Percentiles rank a stretch among this genome's conserved stretches.
These are phyloP conservation scores for Tetrastigma voinierianum DNA, from an alignment of 164 flowering plant species.

Conservation along the genomic window DNA sequence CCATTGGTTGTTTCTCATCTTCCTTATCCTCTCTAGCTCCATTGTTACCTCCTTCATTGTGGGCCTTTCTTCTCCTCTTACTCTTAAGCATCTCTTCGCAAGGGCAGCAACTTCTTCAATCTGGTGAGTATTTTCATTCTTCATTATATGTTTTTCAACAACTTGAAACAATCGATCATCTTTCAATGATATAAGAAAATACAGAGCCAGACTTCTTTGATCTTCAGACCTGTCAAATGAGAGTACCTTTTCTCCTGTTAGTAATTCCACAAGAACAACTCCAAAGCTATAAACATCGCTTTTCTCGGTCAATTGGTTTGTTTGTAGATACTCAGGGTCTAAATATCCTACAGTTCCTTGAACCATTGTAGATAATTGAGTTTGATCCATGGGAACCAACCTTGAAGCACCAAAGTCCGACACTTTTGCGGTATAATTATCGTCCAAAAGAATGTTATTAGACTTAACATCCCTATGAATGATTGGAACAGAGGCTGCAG, in stretches of 20 bases:
- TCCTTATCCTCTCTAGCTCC: too few species aligned
- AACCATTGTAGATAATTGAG: constrained; percentile 11
- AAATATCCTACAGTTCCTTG: constrained; percentile 20
- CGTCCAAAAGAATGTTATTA: constrained; percentile 17
- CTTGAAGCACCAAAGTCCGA: constrained; percentile 20
- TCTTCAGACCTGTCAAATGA: background rate
- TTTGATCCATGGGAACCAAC: constrained; percentile 12
- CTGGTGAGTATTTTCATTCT: too few species aligned
- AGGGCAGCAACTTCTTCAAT: too few species aligned
- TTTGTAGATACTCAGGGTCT: constrained; percentile 14
- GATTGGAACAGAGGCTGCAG: constrained; percentile 6
- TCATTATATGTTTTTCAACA: background rate
- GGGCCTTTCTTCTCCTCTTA: too few species aligned
- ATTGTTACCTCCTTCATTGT: too few species aligned
- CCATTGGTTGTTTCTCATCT: too few species aligned
- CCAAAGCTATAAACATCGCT: constrained; percentile 2
- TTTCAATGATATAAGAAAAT: background rate
- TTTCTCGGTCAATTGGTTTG: constrained; percentile 8
- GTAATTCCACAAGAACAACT: background rate
- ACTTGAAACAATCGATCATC: background rate
- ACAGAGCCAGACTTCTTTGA: background rate
- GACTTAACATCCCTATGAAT: constrained; percentile 18
- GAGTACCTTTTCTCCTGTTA: background rate
- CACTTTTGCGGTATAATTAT: constrained; percentile 13
- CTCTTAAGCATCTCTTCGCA: too few species aligned